Base-by-base conservation (phyloP, 768 basidiomycete genomes). In the Naganishia friedmannii region DNA sequence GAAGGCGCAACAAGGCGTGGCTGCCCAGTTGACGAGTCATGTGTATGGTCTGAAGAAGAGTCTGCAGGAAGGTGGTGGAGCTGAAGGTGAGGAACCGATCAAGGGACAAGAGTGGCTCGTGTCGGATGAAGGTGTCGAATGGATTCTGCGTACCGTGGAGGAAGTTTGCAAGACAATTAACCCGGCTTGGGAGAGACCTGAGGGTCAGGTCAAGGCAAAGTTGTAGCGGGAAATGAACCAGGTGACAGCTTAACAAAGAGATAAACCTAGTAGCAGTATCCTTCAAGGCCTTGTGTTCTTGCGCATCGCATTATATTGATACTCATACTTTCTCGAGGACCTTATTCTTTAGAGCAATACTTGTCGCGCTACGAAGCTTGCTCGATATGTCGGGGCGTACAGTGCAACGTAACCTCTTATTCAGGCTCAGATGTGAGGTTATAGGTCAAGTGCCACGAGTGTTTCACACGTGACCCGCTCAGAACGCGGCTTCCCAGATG, bases 41-140 rank as follows among this genome's bases (percentile, higher is more conserved):
- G 88, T 90, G 58, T 93, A 91, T 80, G 93, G 93, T 15, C 85
- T 95, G 74, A 87, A 93, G 77, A 95, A 93, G 81, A 90, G 88
- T 89, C 67, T 76, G 23, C 54, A 77, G 57, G 83, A 84, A 55
- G 85, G 86, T 65, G 84, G 85, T 42, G 83, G 87, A 73, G 87
- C 82, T 73, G 85, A 86, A 74, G 90, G 72, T 13, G 77, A 78
- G 66, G 72, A 89, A 80, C 91, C 56, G 42, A 17, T 78, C 21
- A n/a, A 70, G 56, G 78, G 78, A 13, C 71, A 92, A 78, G 84
- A 82, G 69, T 94, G 89, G 88, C 85, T 94, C 48, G 84, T 89
- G 28, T 89, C 86, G 71, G 92, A 93, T 77, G 90, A 92, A 80
- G 92, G 92, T 39, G 86, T 90, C 23, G 89, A 90, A 82, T 94